phyloP scores from a whole-genome alignment of 169 alveolate species.

The Cryptosporidium tyzzeri region DNA sequence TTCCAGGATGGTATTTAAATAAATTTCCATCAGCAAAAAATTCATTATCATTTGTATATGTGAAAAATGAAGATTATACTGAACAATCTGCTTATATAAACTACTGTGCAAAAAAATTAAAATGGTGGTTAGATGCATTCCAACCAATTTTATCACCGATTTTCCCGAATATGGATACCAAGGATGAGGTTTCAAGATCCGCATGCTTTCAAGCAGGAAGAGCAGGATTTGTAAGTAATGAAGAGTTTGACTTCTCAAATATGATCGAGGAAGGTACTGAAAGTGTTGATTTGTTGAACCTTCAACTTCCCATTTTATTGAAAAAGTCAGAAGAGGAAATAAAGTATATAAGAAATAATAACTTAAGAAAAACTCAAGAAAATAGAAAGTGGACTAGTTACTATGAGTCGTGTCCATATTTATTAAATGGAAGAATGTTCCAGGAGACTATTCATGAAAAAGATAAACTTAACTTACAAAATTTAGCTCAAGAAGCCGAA shows the following conservation, averaged over 20 bases:
- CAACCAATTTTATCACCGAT: slow-evolving; percentile 18
- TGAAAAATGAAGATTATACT: slow-evolving; percentile 8
- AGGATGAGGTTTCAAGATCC: slow-evolving; percentile 15
- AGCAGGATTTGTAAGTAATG: slow-evolving; percentile 70
- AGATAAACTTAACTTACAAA: not conserved
- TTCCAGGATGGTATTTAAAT: slow-evolving; percentile 50
- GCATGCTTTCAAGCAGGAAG: slow-evolving; percentile 65
- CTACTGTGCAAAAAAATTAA: slow-evolving; percentile 27
- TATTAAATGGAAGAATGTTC: not conserved
- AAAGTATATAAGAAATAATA: slow-evolving; percentile 44
- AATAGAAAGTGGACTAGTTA: slow-evolving; percentile 46
- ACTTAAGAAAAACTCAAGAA: slow-evolving; percentile 29
- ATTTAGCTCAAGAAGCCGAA: not conserved
- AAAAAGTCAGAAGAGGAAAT: slow-evolving; percentile 5
- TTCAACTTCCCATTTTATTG: slow-evolving; percentile 52
- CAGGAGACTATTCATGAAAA: too few relatives aligned
- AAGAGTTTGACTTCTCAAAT: slow-evolving; percentile 57
- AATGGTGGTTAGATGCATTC: slow-evolving; percentile 6
- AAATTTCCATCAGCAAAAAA: slow-evolving; percentile 3
- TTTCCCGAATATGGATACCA: slow-evolving; percentile 22
- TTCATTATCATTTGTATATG: slow-evolving; percentile 18
- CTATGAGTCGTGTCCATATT: slow-evolving; percentile 20
- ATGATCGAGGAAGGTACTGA: slow-evolving; percentile 57
- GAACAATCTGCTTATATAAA: slow-evolving; percentile 22
- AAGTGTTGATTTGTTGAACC: slow-evolving; percentile 39